A percentile compares a stretch with the other conserved stretches of the same genome.
phyloP scores from a whole-genome alignment of 257 asterid species.

The Echium plantagineum region DNA sequence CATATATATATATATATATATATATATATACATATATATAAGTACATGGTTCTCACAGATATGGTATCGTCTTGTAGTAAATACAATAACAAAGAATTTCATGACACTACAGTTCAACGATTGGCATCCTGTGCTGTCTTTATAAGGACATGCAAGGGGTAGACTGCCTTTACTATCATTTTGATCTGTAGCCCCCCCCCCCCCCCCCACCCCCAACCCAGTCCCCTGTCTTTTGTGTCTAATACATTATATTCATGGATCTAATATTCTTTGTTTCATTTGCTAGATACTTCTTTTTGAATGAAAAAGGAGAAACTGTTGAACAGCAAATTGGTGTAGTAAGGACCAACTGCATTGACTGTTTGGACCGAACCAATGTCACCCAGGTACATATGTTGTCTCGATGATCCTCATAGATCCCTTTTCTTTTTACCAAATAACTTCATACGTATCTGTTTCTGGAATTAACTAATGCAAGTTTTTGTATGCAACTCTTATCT shows the following conservation, averaged over 20 bases:
- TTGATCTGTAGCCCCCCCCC: no score
- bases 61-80: no score
- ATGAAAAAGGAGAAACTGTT: constrained; percentile 77
- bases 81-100: no score
- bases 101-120: no score
- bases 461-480: not conserved
- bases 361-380: constrained; percentile 98
- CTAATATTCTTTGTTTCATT: not conserved
- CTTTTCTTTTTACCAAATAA: not conserved
- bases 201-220: no score
- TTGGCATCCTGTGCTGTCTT: no score
- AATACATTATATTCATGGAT: no score
- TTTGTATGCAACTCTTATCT: not conserved
- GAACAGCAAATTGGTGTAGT: constrained; percentile 76
- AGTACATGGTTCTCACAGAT: not conserved
- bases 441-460: not conserved
- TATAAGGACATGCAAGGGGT: no score
- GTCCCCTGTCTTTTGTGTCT: no score
- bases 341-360: constrained; percentile 86
- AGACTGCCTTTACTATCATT: no score
- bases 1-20: no score
- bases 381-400: constrained; percentile 50
- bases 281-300: constrained; percentile 63
- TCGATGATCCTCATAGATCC: not conserved
- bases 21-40: no score